Base-by-base conservation (phyloP, 768 basidiomycete species). In the Dentipellis sp. region DNA sequence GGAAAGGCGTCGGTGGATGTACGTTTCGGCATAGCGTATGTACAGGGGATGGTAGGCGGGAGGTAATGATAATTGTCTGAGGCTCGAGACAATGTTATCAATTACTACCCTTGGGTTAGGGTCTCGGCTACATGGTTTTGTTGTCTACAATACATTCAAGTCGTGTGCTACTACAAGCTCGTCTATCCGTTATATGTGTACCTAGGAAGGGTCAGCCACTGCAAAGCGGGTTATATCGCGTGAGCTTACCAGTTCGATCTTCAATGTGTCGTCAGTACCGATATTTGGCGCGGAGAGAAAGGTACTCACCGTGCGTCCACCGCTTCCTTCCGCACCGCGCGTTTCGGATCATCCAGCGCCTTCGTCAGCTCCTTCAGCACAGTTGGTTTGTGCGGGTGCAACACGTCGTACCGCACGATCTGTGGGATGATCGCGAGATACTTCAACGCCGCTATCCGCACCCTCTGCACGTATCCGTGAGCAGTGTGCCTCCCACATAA, bases 311-410 rank as follows among this genome's bases (percentile, higher is more conserved):
- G 65, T 36, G 92, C 86, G 62, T 92, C 84, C 2, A 98, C 97
- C 1, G 94, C 95, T 64, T 89, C 91, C 63, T 82, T 85, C 53
- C 97, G 77, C 8, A 99, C 94, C 2, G 71, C 71, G 57, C 88
- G 75, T 66, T 86, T 88, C n/a, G 90, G 90, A 71, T 98, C 97
- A 66, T 98, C 97, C 49, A 98, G 69, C 4, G 78, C 81, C 58
- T 77, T 82, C 0, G 78, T 85, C 23, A 99, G 75, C 58, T 86
- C 84, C 38, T 82, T 82, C 52, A 97, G 68, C 21, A 97, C 88
- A 0, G 65, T 71, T 2, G 80, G 57, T 68, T 92, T 97, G 64
- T 82, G 78, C 1, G 89, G 85, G 65, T 95, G 92, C 39, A 99
- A 75, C 11, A 86, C 72, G 60, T 90, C 86, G 67, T 92, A 95